These are phyloP conservation scores for Poa annua DNA, from an alignment of 176 grass and related monocot genomes.

Conservation along the genomic window DNA sequence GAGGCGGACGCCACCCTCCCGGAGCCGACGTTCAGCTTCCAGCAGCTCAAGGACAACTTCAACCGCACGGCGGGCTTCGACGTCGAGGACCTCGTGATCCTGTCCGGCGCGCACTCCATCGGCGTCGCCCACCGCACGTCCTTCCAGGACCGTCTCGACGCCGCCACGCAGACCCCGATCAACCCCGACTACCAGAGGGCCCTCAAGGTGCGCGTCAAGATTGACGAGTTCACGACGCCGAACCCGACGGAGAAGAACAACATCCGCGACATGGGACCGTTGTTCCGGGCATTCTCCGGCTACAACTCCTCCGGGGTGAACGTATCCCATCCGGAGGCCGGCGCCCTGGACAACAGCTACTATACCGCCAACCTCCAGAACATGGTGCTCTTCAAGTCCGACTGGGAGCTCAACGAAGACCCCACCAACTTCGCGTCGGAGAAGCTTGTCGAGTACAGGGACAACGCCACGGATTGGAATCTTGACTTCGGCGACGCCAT, in stretches of 20 bases:
- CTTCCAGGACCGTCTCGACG: slow-evolving; percentile 42
- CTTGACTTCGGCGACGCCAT: slow-evolving; percentile 34
- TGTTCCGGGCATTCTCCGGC: background rate
- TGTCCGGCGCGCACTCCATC: slow-evolving; percentile 55
- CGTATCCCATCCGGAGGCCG: background rate
- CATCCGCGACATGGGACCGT: background rate
- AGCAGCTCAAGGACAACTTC: slow-evolving; percentile 28
- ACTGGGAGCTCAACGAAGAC: slow-evolving; percentile 8
- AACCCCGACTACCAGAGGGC: background rate
- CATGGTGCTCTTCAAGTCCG: slow-evolving; percentile 38
- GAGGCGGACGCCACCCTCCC: slow-evolving; percentile 45
- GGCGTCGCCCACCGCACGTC: slow-evolving; percentile 46
- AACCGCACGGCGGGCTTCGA: background rate
- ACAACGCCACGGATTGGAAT: background rate
- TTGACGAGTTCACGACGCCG: background rate
- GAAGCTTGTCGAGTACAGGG: background rate
- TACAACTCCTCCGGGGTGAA: background rate
- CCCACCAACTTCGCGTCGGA: background rate
- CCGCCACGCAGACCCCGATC: background rate
- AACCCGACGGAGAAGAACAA: background rate
- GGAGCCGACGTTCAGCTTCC: slow-evolving; percentile 9
- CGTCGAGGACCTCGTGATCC: slow-evolving; percentile 45
- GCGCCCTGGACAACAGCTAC: slow-evolving; percentile 34
- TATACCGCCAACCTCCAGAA: slow-evolving; percentile 25
- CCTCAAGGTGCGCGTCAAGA: background rate